Base-by-base conservation (phyloP, 2,329 filamentous ascomycete genomes). In the Aspergillus clavatus region DNA sequence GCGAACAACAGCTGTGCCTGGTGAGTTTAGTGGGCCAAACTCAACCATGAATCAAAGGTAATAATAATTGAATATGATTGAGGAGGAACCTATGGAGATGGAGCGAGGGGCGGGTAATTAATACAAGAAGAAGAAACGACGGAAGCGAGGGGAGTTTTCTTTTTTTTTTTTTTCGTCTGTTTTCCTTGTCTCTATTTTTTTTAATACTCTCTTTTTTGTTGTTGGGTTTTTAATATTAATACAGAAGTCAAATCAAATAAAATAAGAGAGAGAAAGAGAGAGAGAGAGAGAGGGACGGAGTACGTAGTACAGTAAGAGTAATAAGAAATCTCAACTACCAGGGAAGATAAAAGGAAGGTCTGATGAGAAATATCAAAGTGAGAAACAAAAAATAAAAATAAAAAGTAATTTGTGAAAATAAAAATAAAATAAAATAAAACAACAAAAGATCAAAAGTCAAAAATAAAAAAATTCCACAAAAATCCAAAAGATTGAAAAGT, bases 181-280 rank as follows among this genome's bases (percentile, higher is more conserved):
- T n/a, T n/a, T n/a, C n/a, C n/a, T n/a, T n/a, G n/a, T n/a, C n/a
- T n/a, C n/a, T n/a, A n/a, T n/a, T n/a, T n/a, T n/a, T n/a, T n/a
- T n/a, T n/a, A n/a, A n/a, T n/a, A n/a, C n/a, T n/a, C n/a, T n/a
- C n/a, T n/a, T n/a, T n/a, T n/a, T n/a, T n/a, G n/a, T n/a, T n/a
- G n/a, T n/a, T n/a, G n/a, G n/a, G n/a, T n/a, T n/a, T n/a, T n/a
- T n/a, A 37, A 35, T 18, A 24, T 27, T 12, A 31, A 24, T 19
- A 27, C n/a, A 41, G 42, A 27, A 31, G 39, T 35, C 27, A 41
- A 38, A n/a, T n/a, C n/a, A n/a, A n/a, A n/a, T 38, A 39, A 38
- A 36, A 33, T 24, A 24, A n/a, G 40, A 42, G 39, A 46, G 31
- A 38, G 12, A 16, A 29, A 18, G 40, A 31, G 21, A 38, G 36